These are phyloP conservation scores for Floccularia luteovirens DNA, from an alignment of 768 basidiomycete species.

Conservation along the genomic window DNA sequence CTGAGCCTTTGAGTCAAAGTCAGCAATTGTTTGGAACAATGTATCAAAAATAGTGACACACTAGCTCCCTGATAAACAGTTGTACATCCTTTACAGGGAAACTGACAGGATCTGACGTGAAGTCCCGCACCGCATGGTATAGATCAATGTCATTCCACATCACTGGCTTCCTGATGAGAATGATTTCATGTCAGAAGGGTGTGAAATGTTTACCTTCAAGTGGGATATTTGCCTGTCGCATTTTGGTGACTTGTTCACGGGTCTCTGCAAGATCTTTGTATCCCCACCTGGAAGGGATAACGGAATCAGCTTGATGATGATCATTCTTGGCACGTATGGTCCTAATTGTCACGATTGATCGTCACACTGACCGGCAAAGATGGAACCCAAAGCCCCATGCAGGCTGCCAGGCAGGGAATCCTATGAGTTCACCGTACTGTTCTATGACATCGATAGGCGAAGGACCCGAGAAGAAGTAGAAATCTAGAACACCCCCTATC, in stretches of 20 bases:
- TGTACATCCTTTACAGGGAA: slow-evolving; percentile 50
- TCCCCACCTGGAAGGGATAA: slow-evolving; percentile 20
- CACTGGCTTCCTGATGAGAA: slow-evolving; percentile 22
- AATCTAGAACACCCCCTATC: slow-evolving; percentile 69
- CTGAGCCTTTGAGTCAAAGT: slow-evolving; percentile 5
- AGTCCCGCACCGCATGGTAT: slow-evolving; percentile 62
- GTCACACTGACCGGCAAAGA: slow-evolving; percentile 45
- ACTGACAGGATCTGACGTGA: slow-evolving; percentile 58
- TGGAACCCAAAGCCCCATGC: slow-evolving; percentile 78
- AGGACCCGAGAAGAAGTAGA: slow-evolving; percentile 70
- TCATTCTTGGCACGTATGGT: neutral
- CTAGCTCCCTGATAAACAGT: slow-evolving; percentile 48
- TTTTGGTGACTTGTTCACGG: slow-evolving; percentile 38
- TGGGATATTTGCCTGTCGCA: slow-evolving; percentile 67
- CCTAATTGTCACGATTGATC: neutral
- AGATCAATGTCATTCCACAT: slow-evolving; percentile 80
- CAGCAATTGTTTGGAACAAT: slow-evolving; percentile 6
- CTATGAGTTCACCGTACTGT: slow-evolving; percentile 64
- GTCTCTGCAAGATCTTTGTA: slow-evolving; percentile 48
- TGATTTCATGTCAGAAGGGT: no score
- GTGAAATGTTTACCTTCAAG: no score
- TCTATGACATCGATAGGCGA: slow-evolving; percentile 52
- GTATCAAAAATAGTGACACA: slow-evolving; percentile 19
- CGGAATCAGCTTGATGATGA: slow-evolving; percentile 15
- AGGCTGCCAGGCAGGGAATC: slow-evolving; percentile 65